Conservation (phyloP, 2,329 filamentous ascomycete genomes). For the Beauveria asiatica region DNA sequence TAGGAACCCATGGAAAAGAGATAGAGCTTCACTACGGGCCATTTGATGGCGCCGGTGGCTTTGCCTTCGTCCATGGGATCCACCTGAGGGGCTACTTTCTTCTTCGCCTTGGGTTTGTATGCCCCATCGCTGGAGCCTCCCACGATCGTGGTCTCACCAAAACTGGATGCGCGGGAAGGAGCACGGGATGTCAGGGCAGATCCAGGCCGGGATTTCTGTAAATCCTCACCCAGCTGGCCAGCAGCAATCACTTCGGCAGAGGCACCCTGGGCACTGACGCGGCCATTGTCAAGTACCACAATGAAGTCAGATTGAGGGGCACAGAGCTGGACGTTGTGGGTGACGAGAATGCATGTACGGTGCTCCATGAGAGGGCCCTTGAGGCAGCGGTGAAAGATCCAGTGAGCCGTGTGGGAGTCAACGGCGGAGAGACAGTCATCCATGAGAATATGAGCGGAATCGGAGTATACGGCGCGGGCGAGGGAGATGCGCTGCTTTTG, state of each 20-base stretch:
- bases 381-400: slow-evolving; percentile 93
- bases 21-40: slow-evolving; percentile 79
- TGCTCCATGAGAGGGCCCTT: slow-evolving; percentile 79
- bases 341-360: slow-evolving; percentile 89
- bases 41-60: slow-evolving; percentile 78
- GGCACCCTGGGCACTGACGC: slow-evolving; percentile 66
- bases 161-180: slow-evolving; percentile 69
- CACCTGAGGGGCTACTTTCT: slow-evolving; percentile 38
- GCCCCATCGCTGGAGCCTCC: slow-evolving; percentile 38
- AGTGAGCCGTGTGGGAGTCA: slow-evolving; percentile 94
- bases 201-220: slow-evolving; percentile 60
- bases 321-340: slow-evolving; percentile 87
- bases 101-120: slow-evolving; percentile 36
- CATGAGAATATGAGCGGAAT: slow-evolving; percentile 79
- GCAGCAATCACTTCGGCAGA: slow-evolving; percentile 71
- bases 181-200: slow-evolving; percentile 65
- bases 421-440: slow-evolving; percentile 96
- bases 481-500: slow-evolving; percentile 97
- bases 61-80: slow-evolving; percentile 66
- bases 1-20: slow-evolving; percentile 86
- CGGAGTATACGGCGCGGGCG: slow-evolving; percentile 94
- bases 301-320: slow-evolving; percentile 73
- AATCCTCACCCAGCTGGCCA: slow-evolving; percentile 82
- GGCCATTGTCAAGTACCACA: slow-evolving; percentile 81
- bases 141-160: slow-evolving; percentile 54